Evolutionary conservation across 345 rosid genomes (phyloP), one percentile per base, ranked within the genome.

Genomic region (Adansonia digitata): DNA sequence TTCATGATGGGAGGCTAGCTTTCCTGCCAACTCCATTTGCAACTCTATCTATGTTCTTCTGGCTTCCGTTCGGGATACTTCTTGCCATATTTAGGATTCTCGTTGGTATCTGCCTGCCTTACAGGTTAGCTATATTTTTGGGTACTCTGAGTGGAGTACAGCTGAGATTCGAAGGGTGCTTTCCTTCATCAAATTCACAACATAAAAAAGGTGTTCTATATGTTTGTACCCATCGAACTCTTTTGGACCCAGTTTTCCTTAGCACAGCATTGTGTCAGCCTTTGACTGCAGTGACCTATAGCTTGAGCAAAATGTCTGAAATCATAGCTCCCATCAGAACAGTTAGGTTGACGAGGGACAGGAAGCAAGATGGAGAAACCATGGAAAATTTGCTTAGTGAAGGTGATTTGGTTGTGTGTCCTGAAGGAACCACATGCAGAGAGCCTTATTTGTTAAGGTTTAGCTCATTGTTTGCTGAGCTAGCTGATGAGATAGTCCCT

Each of bases 1-100:
- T 95, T 72, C 99, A 95, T 45, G 99, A 95, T 29, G 99, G 99
- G 63, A 90, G 99, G 82, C 88, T 95, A n/a, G 98, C 94, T 4
- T 95, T 95, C 85, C 78, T 93, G 74, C 99, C 99, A 0, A 87
- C 98, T 51, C 99, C 98, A 27, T 64, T 72, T 0, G 92, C 98
- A 35, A 88, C 96, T 52, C 83, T 88, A 17, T 45, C 78, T 27
- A 90, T 93, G 98, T 89, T 90, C 82, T 4, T 81, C 78, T 95
- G 95, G 94, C 82, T 95, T 8, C 99, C 99, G 0, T 66, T 89
- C 2, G 98, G 94, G 17, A 62, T 95, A 5, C 7, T 79, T 40
- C 85, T 95, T 2, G 77, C 93, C 14, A 80, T 91, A 27, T 89
- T 89, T 76, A 86, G 99, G 77, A 74, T 95, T 79, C 79, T 56